A percentile compares a stretch with the other conserved stretches of the same genome.
Conservation (phyloP, 2,329 filamentous ascomycete species). For the Cercospora berteroae region DNA sequence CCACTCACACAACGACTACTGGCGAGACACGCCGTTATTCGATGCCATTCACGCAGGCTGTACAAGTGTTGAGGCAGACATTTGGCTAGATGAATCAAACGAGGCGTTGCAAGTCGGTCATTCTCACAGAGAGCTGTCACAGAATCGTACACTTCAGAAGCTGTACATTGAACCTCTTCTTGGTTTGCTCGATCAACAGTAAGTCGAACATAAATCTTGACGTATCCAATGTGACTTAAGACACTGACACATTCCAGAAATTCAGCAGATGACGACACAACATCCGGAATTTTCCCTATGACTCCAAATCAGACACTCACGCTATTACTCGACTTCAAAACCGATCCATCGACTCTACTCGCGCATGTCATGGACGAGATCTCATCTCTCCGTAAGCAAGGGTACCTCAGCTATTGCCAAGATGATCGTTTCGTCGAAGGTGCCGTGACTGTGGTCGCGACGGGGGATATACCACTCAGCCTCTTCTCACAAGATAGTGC, state of each 20-base stretch:
- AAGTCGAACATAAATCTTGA: not conserved
- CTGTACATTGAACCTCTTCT: not conserved
- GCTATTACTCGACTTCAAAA: not conserved
- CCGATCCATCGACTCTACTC: not conserved
- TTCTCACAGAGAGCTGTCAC: not conserved
- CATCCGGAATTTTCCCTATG: not conserved
- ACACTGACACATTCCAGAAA: not conserved
- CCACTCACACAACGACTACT: conserved; percentile 61
- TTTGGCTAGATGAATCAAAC: not conserved
- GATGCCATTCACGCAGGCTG: conserved; percentile 56
- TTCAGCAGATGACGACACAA: not conserved
- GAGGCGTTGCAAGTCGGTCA: not conserved
- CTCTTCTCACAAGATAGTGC: not conserved
- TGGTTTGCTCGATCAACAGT: not conserved
- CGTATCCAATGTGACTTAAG: not conserved
- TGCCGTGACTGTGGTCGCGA: not conserved
- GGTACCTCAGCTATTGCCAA: not conserved
- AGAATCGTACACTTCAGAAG: not conserved
- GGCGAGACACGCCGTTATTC: conserved; percentile 54
- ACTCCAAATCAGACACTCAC: not conserved
- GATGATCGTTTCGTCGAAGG: not conserved
- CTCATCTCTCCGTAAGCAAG: not conserved
- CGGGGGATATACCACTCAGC: not conserved
- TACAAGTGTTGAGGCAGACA: conserved; percentile 54
- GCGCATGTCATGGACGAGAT: not conserved